These are phyloP conservation scores for Patellifolia procumbens DNA, from an alignment of 179 eudicot species.

Conservation along the genomic window DNA sequence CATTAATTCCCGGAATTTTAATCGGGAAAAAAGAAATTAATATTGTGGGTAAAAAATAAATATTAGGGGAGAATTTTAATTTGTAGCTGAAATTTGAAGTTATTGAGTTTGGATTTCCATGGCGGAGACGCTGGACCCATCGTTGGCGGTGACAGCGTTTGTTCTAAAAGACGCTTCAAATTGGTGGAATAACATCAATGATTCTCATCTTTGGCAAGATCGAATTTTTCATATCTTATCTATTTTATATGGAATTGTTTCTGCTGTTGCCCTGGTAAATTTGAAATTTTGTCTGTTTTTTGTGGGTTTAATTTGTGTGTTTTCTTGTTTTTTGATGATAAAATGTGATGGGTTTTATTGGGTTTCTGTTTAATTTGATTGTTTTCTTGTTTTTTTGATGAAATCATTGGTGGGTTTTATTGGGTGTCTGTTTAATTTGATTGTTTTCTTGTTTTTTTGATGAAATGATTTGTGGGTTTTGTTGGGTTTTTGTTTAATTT, in stretches of 20 bases:
- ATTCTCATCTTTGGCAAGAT: slow-evolving; percentile 82
- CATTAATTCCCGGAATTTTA: neutral
- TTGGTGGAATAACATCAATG: slow-evolving; percentile 75
- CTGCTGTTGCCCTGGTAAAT: slow-evolving; percentile 69
- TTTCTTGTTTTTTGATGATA: neutral
- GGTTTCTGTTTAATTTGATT: neutral
- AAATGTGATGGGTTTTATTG: slow-evolving; percentile 2
- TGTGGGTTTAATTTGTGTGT: slow-evolving; percentile 2
- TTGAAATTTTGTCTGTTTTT: neutral
- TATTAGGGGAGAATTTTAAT: neutral
- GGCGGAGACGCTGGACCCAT: slow-evolving; percentile 46
- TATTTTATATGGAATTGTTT: slow-evolving; percentile 71
- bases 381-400: neutral
- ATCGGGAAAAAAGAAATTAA: too few species aligned
- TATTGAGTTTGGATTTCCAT: slow-evolving; percentile 15
- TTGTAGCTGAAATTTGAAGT: neutral
- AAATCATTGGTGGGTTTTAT: neutral
- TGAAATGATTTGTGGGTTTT: neutral
- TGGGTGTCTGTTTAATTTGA: slow-evolving; percentile 6
- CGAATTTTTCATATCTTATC: slow-evolving; percentile 78
- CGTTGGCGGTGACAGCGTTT: slow-evolving; percentile 46
- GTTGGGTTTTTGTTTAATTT: neutral
- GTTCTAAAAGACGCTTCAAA: slow-evolving; percentile 48
- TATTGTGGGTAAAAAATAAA: neutral
- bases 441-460: neutral